Percentiles rank a stretch among this genome's conserved stretches.
phyloP scores from a whole-genome alignment of 495 filamentous ascomycete species.

The Xylaria flabelliformis region DNA sequence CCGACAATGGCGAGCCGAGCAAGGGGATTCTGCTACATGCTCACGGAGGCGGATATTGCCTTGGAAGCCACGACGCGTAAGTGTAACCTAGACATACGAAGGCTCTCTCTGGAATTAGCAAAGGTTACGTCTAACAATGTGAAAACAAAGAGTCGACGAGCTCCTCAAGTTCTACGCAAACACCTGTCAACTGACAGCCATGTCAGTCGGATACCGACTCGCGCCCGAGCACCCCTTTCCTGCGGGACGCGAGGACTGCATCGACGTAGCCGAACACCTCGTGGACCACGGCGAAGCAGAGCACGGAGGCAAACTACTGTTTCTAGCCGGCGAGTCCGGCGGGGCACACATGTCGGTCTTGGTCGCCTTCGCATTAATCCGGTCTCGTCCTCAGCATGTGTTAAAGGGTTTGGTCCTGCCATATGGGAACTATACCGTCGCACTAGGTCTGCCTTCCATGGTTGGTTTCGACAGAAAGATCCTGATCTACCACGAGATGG shows the following conservation, averaged over 20 bases:
- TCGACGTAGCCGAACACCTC: conserved; percentile 20
- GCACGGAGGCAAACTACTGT: not conserved
- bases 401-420: not conserved
- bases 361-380: not conserved
- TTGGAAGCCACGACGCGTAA: conserved; percentile 39
- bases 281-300: not conserved
- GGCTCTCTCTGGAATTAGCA: not conserved
- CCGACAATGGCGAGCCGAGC: conserved; percentile 17
- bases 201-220: conserved; percentile 65
- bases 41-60: conserved; percentile 61
- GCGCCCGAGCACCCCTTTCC: conserved; percentile 66
- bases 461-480: not conserved
- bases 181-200: conserved; percentile 28
- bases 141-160: conserved; percentile 35
- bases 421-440: not conserved
- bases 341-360: not conserved
- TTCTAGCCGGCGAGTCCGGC: conserved; percentile 4
- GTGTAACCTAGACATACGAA: not conserved
- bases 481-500: not conserved
- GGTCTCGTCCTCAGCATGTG: not conserved
- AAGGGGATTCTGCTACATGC: conserved; percentile 59
- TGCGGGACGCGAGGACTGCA: conserved; percentile 57
- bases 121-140: not conserved
- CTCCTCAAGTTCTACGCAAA: conserved; percentile 48
- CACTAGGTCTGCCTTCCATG: not conserved